Evolutionary conservation across 2,329 filamentous ascomycete genomes (phyloP).

Genomic region (Phialophora chinensis): DNA sequence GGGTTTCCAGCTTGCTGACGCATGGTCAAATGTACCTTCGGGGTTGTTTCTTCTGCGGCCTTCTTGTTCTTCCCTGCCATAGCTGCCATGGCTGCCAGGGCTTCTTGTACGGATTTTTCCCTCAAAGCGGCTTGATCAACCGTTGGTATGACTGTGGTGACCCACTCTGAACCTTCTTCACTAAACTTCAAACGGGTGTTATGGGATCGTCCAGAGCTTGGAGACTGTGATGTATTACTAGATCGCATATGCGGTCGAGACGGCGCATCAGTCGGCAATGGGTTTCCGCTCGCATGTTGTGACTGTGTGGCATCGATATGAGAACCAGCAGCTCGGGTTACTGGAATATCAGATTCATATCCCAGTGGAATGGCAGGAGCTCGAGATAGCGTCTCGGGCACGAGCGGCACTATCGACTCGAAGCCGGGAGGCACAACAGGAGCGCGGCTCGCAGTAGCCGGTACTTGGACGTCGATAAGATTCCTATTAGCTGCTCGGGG

Average conservation of each 20-base stretch:
- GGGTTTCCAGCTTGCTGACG: constrained; percentile 33
- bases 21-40: constrained; percentile 34
- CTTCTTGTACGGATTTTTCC: constrained; percentile 18
- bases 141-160: constrained; percentile 15
- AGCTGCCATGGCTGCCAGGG: constrained; percentile 19
- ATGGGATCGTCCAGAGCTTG: constrained; percentile 9
- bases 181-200: constrained; percentile 24
- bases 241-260: constrained; percentile 17
- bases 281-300: background rate
- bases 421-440: constrained; percentile 25
- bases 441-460: background rate
- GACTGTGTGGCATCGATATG: background rate
- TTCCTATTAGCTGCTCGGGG: background rate
- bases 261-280: background rate
- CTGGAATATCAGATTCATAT: background rate
- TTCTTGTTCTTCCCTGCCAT: constrained; percentile 25
- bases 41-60: constrained; percentile 13
- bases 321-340: background rate
- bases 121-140: constrained; percentile 15
- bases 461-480: constrained; percentile 17
- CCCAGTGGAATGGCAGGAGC: background rate
- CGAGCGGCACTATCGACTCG: constrained; percentile 23
- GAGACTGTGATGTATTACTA: constrained; percentile 4
- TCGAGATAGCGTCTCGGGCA: constrained; percentile 1
- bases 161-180: constrained; percentile 27